Percentiles rank a stretch among this genome's conserved stretches.
These are phyloP conservation scores for Leccinum solheimii DNA, from an alignment of 1,284 basidiomycete species.

Conservation along the genomic window DNA sequence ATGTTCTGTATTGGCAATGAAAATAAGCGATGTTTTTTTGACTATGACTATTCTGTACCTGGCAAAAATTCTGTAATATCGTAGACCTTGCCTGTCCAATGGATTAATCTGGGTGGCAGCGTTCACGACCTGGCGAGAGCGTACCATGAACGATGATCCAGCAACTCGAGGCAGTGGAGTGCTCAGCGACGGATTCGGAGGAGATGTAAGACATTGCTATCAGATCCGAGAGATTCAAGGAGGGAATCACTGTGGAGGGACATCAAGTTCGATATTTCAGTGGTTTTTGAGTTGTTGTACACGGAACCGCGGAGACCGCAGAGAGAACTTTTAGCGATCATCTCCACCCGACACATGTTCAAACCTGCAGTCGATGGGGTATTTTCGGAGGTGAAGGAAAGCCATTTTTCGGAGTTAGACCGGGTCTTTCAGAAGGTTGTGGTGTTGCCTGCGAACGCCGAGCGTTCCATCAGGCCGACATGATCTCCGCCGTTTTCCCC, in stretches of 20 bases:
- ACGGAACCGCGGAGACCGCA: conserved; percentile 21
- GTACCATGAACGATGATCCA: conserved; percentile 75
- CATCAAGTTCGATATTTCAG: neutral
- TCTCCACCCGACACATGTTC: conserved; percentile 4
- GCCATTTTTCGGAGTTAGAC: conserved; percentile 26
- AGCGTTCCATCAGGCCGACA: neutral
- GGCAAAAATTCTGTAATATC: conserved; percentile 71
- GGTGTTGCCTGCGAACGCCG: neutral
- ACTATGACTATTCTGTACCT: conserved; percentile 34
- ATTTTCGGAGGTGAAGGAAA: neutral
- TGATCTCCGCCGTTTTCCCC: neutral
- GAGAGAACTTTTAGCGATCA: conserved; percentile 1
- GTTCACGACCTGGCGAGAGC: conserved; percentile 14
- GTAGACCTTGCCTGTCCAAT: conserved; percentile 57
- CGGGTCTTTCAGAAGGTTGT: conserved; percentile 8
- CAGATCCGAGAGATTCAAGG: neutral
- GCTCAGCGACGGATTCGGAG: conserved; percentile 41
- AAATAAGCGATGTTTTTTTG: neutral
- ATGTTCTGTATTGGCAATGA: conserved; percentile 39
- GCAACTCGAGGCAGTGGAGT: conserved; percentile 50
- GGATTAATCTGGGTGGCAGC: neutral
- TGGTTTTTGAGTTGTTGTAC: conserved; percentile 16
- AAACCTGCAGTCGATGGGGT: neutral
- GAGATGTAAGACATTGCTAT: conserved; percentile 24
- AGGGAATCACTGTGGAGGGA: neutral